A percentile compares a stretch with the other conserved stretches of the same genome.
Evolutionary conservation across 345 rosid species (phyloP).

Genomic region (Corchorus olitorius): DNA sequence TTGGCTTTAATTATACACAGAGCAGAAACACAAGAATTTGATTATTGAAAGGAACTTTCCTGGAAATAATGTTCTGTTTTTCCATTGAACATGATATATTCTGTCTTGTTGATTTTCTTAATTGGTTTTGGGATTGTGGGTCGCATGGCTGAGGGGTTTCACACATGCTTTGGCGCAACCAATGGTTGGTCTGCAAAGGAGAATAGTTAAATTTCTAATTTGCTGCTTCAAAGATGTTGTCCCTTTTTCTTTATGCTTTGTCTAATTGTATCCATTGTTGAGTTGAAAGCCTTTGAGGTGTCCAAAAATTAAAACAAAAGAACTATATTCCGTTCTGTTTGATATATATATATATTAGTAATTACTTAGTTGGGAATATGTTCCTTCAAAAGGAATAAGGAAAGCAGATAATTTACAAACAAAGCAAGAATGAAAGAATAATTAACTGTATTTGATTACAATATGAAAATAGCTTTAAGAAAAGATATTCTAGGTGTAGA

Average conservation of each 20-base stretch:
- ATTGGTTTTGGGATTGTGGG: neutral
- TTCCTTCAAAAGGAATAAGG: neutral
- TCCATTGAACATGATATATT: too few species aligned
- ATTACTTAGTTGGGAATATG: neutral
- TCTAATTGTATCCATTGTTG: neutral
- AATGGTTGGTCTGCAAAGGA: neutral
- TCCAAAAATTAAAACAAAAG: too few species aligned
- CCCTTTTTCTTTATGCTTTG: neutral
- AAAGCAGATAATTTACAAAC: neutral
- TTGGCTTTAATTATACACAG: too few species aligned
- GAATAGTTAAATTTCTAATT: neutral
- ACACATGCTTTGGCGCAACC: neutral
- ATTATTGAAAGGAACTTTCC: too few species aligned
- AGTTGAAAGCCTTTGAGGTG: neutral
- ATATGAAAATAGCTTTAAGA: too few species aligned
- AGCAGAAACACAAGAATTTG: too few species aligned
- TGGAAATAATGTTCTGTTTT: too few species aligned
- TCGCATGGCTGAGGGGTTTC: neutral
- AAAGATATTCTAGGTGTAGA: too few species aligned
- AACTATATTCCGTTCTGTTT: too few species aligned
- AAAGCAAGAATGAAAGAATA: too few species aligned
- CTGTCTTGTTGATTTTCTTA: neutral
- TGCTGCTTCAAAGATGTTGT: neutral
- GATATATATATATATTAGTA: too few species aligned
- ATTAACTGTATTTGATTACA: too few species aligned